phyloP scores from a whole-genome alignment of 2,329 filamentous ascomycete genomes.

The Penicillium crustosum region DNA sequence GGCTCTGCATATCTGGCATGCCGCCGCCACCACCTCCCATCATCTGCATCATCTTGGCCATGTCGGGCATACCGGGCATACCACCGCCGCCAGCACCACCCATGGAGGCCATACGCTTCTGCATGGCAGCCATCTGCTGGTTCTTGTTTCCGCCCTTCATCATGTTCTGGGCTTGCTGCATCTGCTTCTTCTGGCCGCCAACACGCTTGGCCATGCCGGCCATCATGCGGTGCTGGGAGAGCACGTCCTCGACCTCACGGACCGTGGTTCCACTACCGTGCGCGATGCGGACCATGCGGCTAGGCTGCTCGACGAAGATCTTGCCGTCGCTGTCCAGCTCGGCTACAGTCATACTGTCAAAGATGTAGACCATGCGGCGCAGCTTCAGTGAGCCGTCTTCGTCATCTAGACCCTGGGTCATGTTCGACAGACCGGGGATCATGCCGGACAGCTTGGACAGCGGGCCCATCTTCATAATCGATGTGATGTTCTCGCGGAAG shows the following conservation, averaged over 20 bases:
- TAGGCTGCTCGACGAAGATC: slow-evolving; percentile 87
- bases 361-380: slow-evolving; percentile 98
- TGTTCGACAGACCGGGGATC: slow-evolving; percentile 90
- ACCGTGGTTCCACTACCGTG: slow-evolving; percentile 88
- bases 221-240: slow-evolving; percentile 99
- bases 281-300: slow-evolving; percentile 87
- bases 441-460: slow-evolving; percentile 97
- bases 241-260: slow-evolving; percentile 87
- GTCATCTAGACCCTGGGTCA: slow-evolving; percentile 96
- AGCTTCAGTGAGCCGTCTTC: slow-evolving; percentile 92
- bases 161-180: slow-evolving; percentile 87
- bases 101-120: slow-evolving; percentile 92
- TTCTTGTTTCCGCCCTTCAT: slow-evolving; percentile 90
- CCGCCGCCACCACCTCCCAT: slow-evolving; percentile 71
- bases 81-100: slow-evolving; percentile 65
- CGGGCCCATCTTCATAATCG: slow-evolving; percentile 99
- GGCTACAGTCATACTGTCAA: slow-evolving; percentile 95
- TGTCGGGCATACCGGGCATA: slow-evolving; percentile 68
- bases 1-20: slow-evolving; percentile 71
- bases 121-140: slow-evolving; percentile 94
- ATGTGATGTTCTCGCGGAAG: slow-evolving; percentile 88
- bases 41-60: slow-evolving; percentile 97
- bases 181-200: slow-evolving; percentile 96
- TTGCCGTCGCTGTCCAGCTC: slow-evolving; percentile 96
- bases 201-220: slow-evolving; percentile 99